Evolutionary conservation across 495 filamentous ascomycete genomes (phyloP).

Genomic region (Darksidea phi): DNA sequence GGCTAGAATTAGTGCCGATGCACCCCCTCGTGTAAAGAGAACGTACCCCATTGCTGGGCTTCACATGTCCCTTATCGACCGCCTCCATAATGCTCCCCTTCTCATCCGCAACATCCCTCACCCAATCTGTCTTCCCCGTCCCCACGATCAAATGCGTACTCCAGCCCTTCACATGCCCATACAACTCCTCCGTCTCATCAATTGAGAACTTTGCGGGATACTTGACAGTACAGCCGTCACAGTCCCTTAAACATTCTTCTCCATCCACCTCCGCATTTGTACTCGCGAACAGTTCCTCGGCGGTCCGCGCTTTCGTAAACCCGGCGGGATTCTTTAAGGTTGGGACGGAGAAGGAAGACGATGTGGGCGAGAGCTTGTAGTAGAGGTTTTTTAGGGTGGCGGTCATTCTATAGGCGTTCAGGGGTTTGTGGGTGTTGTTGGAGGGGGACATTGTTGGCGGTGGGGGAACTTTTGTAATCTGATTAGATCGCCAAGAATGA

Average conservation of each 20-base stretch:
- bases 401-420: slow-evolving; percentile 36
- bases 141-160: slow-evolving; percentile 87
- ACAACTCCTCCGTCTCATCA: slow-evolving; percentile 75
- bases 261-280: slow-evolving; percentile 74
- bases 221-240: slow-evolving; percentile 72
- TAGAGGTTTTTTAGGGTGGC: slow-evolving; percentile 39
- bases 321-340: slow-evolving; percentile 28
- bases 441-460: slow-evolving; percentile 14
- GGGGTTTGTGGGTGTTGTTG: slow-evolving; percentile 7
- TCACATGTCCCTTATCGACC: slow-evolving; percentile 60
- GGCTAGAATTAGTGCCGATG: not conserved
- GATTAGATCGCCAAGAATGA: slow-evolving; percentile 32
- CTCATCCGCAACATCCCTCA: slow-evolving; percentile 84
- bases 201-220: slow-evolving; percentile 75
- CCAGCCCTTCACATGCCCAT: slow-evolving; percentile 86
- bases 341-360: slow-evolving; percentile 25
- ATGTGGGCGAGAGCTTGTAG: slow-evolving; percentile 35
- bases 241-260: slow-evolving; percentile 87
- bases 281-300: slow-evolving; percentile 57
- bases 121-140: slow-evolving; percentile 94
- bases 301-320: slow-evolving; percentile 38
- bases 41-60: slow-evolving; percentile 73
- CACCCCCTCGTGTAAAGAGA: not conserved
- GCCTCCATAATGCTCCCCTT: slow-evolving; percentile 94
- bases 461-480: slow-evolving; percentile 23